Percentiles rank a stretch among this genome's conserved stretches.
These are phyloP conservation scores for Colletotrichum lindemuthianum DNA, from an alignment of 2,329 filamentous ascomycete species.

Conservation along the genomic window DNA sequence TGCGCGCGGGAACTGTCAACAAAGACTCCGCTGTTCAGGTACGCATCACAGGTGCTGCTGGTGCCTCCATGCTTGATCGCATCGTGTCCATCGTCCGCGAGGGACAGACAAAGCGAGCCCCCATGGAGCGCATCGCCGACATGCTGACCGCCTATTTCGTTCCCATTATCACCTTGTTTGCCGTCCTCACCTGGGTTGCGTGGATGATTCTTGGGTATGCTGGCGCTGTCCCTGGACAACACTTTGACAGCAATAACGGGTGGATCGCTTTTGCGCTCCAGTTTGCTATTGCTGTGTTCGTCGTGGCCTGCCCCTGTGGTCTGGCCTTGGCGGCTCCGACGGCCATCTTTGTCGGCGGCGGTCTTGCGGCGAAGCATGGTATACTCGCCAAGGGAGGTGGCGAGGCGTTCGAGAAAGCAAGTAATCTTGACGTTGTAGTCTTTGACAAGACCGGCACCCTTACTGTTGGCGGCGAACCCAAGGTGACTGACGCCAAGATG, in stretches of 20 bases:
- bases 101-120: constrained; percentile 79
- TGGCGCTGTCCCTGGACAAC: constrained; percentile 65
- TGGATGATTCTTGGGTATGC: constrained; percentile 75
- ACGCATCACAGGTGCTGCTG: constrained; percentile 70
- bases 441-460: constrained; percentile 92
- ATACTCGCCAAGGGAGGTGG: constrained; percentile 87
- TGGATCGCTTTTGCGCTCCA: constrained; percentile 80
- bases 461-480: constrained; percentile 77
- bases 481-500: constrained; percentile 66
- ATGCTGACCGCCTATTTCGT: constrained; percentile 81
- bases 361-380: constrained; percentile 80
- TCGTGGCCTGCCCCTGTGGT: constrained; percentile 87
- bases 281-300: constrained; percentile 87
- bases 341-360: constrained; percentile 84
- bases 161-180: constrained; percentile 75
- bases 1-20: constrained; percentile 81
- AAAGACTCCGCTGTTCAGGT: constrained; percentile 71
- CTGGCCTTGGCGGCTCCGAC: constrained; percentile 87
- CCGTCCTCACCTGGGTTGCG: constrained; percentile 75
- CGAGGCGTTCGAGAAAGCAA: constrained; percentile 87
- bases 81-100: constrained; percentile 82
- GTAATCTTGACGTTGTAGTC: constrained; percentile 79
- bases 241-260: constrained; percentile 67
- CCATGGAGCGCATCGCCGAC: constrained; percentile 80
- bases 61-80: constrained; percentile 81